These are phyloP conservation scores for Calonectria pseudoreteaudii DNA, from an alignment of 2,329 filamentous ascomycete genomes.

Conservation along the genomic window DNA sequence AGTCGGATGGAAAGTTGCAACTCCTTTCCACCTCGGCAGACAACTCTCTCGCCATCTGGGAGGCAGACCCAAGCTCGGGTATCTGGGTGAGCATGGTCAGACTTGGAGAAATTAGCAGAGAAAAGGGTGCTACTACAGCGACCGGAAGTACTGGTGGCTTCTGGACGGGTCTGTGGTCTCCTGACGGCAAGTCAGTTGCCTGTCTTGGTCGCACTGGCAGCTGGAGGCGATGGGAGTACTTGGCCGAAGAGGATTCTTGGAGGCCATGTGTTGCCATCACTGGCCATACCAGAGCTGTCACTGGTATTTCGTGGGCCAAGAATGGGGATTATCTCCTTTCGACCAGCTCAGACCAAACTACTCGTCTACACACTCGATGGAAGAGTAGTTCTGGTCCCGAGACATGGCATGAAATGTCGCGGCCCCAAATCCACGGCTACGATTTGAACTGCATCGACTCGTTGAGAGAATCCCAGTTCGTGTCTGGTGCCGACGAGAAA, in stretches of 20 bases:
- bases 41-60: constrained; percentile 94
- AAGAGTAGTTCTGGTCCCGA: constrained; percentile 55
- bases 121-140: constrained; percentile 95
- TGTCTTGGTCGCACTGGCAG: constrained; percentile 92
- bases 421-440: constrained; percentile 98
- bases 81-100: constrained; percentile 91
- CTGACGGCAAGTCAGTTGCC: constrained; percentile 78
- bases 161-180: constrained; percentile 95
- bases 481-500: constrained; percentile 97
- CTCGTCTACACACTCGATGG: constrained; percentile 88
- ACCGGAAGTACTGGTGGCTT: constrained; percentile 97
- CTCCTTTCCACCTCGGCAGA: constrained; percentile 93
- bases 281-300: constrained; percentile 86
- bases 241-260: constrained; percentile 75
- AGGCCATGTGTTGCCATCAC: constrained; percentile 80
- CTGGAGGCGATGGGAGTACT: constrained; percentile 87
- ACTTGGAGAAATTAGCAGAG: constrained; percentile 91
- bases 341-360: constrained; percentile 93
- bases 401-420: constrained; percentile 95
- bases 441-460: constrained; percentile 94
- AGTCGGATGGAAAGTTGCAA: constrained; percentile 67
- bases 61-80: constrained; percentile 83
- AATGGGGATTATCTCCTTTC: constrained; percentile 88
- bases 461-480: constrained; percentile 79
- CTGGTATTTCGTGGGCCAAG: constrained; percentile 85